Percentiles rank a stretch among this genome's conserved stretches.
These are phyloP conservation scores for Copromyces sp. DNA, from an alignment of 495 filamentous ascomycete genomes.

Conservation along the genomic window DNA sequence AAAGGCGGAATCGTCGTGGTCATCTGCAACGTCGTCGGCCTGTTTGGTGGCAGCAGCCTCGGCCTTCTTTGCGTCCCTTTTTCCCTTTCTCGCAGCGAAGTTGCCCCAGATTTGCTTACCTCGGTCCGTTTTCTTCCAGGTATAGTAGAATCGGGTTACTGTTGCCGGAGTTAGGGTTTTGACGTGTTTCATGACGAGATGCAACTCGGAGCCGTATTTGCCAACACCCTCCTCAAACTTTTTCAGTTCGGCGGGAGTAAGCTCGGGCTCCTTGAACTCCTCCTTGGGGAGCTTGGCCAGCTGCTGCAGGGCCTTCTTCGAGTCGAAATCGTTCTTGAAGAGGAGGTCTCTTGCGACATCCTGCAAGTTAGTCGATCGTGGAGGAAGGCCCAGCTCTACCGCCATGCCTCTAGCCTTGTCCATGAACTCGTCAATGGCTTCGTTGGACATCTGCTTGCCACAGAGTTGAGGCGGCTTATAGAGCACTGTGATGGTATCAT, in stretches of 20 bases:
- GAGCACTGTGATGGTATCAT: conserved; percentile 46
- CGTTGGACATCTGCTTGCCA: conserved; percentile 35
- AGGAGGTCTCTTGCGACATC: conserved; percentile 76
- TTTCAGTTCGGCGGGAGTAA: conserved; percentile 68
- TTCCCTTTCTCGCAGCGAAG: conserved; percentile 74
- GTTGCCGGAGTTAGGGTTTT: conserved; percentile 66
- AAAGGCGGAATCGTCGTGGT: conserved; percentile 91
- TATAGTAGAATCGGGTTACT: conserved; percentile 89
- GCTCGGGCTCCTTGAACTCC: conserved; percentile 76
- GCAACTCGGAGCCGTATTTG: conserved; percentile 85
- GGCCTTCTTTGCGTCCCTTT: conserved; percentile 66
- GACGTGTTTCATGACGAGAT: conserved; percentile 73
- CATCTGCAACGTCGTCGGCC: conserved; percentile 86
- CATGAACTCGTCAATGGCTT: conserved; percentile 64
- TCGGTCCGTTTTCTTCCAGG: conserved; percentile 90
- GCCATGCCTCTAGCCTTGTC: conserved; percentile 50
- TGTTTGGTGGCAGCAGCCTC: conserved; percentile 59
- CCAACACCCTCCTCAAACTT: conserved; percentile 86
- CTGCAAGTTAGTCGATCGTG: conserved; percentile 72
- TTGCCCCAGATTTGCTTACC: conserved; percentile 84
- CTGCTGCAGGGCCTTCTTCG: conserved; percentile 59
- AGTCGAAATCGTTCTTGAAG: conserved; percentile 58
- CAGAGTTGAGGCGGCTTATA: conserved; percentile 50
- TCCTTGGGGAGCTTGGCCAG: conserved; percentile 57
- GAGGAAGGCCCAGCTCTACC: conserved; percentile 51